Percentiles rank a stretch among this genome's conserved stretches.
Conservation (phyloP, 208 protist genomes). For the Trichomonas tenax region DNA sequence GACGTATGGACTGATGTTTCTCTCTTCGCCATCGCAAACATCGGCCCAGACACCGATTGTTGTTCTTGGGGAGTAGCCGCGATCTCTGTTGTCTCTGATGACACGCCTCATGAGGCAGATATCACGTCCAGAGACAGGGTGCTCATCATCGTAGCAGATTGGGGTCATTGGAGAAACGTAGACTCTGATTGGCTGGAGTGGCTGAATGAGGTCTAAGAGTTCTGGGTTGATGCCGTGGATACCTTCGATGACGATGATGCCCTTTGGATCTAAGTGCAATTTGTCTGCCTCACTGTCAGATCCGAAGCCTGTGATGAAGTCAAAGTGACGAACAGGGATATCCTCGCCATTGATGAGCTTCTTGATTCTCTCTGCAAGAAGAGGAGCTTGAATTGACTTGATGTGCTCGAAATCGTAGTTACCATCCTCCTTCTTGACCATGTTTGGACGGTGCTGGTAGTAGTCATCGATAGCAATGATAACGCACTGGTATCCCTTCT, state of each 20-base stretch:
- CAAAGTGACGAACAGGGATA: background rate
- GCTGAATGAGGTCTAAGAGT: background rate
- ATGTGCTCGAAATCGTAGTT: background rate
- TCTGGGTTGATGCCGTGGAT: background rate
- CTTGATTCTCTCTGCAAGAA: background rate
- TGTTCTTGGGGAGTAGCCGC: background rate
- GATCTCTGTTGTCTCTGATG: background rate
- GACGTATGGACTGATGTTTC: background rate
- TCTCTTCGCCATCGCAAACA: background rate
- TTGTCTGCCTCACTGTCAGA: background rate
- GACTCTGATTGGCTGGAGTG: background rate
- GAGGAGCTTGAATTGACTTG: background rate
- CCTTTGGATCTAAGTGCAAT: background rate
- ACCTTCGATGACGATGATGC: background rate
- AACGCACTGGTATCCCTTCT: background rate
- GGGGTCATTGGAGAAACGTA: background rate
- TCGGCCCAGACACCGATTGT: background rate
- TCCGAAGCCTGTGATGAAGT: background rate
- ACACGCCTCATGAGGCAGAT: background rate
- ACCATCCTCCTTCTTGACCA: background rate
- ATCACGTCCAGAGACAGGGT: background rate
- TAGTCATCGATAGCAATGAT: slow-evolving; percentile 6
- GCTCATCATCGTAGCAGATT: background rate
- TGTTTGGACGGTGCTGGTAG: background rate
- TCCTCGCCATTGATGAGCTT: background rate